A percentile compares a stretch with the other conserved stretches of the same genome.
phyloP scores from a whole-genome alignment of 129 eudicot species.

The Apium graveolens region DNA sequence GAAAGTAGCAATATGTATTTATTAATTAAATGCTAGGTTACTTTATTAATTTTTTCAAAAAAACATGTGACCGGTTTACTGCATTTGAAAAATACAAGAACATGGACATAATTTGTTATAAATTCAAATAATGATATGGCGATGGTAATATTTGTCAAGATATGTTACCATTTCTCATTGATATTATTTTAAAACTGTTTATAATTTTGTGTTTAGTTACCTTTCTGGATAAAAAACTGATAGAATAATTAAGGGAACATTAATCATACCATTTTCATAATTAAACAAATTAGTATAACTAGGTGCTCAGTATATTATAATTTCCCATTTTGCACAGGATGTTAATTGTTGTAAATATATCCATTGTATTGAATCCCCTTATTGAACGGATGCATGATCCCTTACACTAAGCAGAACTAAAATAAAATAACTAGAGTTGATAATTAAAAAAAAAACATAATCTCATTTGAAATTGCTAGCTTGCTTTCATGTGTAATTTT shows the following conservation, averaged over 20 bases:
- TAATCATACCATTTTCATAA: background rate
- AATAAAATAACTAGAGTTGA: background rate
- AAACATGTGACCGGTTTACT: background rate
- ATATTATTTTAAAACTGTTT: no score
- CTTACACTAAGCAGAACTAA: no score
- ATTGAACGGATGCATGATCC: no score
- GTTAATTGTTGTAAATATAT: no score
- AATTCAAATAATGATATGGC: no score
- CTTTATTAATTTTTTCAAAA: background rate
- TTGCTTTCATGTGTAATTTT: no score
- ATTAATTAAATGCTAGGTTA: background rate
- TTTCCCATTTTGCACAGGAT: no score
- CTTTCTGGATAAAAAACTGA: background rate
- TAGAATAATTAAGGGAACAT: background rate
- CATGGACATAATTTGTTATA: no score
- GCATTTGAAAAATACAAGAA: no score
- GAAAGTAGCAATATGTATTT: slow-evolving; percentile 22
- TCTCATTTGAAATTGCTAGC: no score
- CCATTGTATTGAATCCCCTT: no score
- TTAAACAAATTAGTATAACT: background rate
- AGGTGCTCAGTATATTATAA: background rate
- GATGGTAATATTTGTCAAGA: background rate
- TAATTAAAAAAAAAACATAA: no score
- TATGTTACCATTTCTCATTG: background rate
- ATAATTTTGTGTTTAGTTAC: background rate